Base-by-base conservation (phyloP, 2,329 filamentous ascomycete genomes). In the Trichoderma simmonsii region DNA sequence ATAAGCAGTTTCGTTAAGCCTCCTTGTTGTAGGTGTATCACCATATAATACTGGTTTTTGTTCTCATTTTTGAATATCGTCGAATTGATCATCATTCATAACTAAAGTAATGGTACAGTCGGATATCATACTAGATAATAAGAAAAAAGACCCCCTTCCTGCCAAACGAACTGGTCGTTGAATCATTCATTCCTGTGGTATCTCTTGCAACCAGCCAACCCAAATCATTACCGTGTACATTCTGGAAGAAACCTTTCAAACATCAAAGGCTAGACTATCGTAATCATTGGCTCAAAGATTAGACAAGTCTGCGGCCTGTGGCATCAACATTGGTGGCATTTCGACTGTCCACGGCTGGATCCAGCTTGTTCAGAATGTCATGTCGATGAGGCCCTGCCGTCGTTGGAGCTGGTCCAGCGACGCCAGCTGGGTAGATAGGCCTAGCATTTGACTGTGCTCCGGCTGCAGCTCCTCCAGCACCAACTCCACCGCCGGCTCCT, bases 341-440 rank as follows among this genome's bases (percentile, higher is more conserved):
- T 54, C 36, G 69, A 36, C 73, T 74, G 8, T 73, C 43, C 39
- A 74, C 72, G 9, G 6, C 60, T 2, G 72, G 73, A 56, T 74
- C 73, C 32, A 73, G 30, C 34, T 73, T 74, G 36, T 74, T 74
- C 72, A 74, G 12, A 6, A 72, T 65, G 34, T 73, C 72, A 34
- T 72, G 68, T 30, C 63, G 65, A 51, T 74, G 73, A 9, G 73
- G 73, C 28, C 73, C 73, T 18, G 70, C 72, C 8, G 73, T 74
- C n/a, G 71, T 72, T 3, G 70, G 70, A 3, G 73, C 73, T 12
- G 73, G 72, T 5, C 73, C 73, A 7, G 30, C 64, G 5, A 66
- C 66, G 7, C 69, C 65, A 5, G 65, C 57, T 21, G 65, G 32
- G 26, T 8, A 26, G 8, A 54, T 48, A 1, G 39, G n/a, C 24